Conservation (phyloP, 345 rosid genomes). For the Lenwebbia sp. region DNA sequence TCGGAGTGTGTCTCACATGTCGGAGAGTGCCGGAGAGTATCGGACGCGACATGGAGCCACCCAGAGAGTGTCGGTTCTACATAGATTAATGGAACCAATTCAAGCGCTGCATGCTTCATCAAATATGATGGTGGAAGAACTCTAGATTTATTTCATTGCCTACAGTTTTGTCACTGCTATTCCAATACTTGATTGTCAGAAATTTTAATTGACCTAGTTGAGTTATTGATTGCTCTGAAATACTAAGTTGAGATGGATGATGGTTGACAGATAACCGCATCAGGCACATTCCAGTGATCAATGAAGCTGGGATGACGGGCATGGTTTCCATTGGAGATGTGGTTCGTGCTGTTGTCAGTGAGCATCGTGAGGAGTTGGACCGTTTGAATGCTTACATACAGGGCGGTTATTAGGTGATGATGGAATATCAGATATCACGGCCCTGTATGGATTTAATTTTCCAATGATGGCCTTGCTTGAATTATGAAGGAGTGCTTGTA, state of each 20-base stretch:
- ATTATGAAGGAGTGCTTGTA: background rate
- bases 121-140: background rate
- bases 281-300: conserved; percentile 90
- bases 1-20: no score
- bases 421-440: background rate
- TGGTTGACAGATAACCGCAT: conserved; percentile 68
- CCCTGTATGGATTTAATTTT: background rate
- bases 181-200: background rate
- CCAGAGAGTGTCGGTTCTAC: no score
- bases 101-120: background rate
- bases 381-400: conserved; percentile 87
- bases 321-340: conserved; percentile 99
- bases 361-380: conserved; percentile 86
- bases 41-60: no score
- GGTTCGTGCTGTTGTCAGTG: conserved; percentile 94
- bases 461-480: background rate
- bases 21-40: no score
- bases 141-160: background rate
- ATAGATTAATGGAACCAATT: background rate
- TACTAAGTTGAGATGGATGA: background rate
- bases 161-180: background rate
- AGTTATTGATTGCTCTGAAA: background rate
- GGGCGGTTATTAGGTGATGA: conserved; percentile 72
- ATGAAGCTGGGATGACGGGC: conserved; percentile 75
- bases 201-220: background rate